These are phyloP conservation scores for Aspergillus baeticus DNA, from an alignment of 495 filamentous ascomycete species.

Conservation along the genomic window DNA sequence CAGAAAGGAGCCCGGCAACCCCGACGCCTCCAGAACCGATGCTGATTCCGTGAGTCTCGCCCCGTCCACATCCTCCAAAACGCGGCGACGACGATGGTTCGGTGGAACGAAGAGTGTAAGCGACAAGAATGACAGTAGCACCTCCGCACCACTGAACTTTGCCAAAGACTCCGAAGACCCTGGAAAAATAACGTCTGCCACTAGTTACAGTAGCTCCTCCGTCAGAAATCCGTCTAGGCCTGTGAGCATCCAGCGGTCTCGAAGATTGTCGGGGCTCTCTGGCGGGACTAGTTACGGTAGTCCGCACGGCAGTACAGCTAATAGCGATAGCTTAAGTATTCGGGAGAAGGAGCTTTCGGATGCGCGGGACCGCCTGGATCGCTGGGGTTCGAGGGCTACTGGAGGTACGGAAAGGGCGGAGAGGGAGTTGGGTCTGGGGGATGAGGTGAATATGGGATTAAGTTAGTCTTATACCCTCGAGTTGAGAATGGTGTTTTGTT, in stretches of 20 bases:
- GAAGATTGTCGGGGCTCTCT: slow-evolving; percentile 24
- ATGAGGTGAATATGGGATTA: slow-evolving; percentile 55
- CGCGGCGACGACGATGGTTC: slow-evolving; percentile 45
- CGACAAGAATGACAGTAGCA: slow-evolving; percentile 26
- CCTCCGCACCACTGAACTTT: slow-evolving; percentile 18
- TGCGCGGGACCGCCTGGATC: slow-evolving; percentile 46
- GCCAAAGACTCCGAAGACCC: slow-evolving; percentile 25
- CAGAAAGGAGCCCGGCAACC: slow-evolving; percentile 15
- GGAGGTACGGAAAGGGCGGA: slow-evolving; percentile 44
- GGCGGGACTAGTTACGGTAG: slow-evolving; percentile 26
- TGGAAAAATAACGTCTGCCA: slow-evolving; percentile 23
- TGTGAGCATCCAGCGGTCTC: slow-evolving; percentile 33
- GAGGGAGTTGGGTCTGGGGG: slow-evolving; percentile 47
- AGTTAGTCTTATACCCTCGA: slow-evolving; percentile 31
- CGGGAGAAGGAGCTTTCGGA: slow-evolving; percentile 52
- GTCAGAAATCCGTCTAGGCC: slow-evolving; percentile 30
- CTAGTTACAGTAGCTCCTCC: slow-evolving; percentile 19
- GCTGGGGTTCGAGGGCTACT: slow-evolving; percentile 38
- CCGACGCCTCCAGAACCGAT: slow-evolving; percentile 22
- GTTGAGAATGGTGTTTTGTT: neutral
- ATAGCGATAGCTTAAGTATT: slow-evolving; percentile 40
- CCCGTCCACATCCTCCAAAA: slow-evolving; percentile 32
- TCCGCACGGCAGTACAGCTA: slow-evolving; percentile 33
- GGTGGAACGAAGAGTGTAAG: slow-evolving; percentile 37
- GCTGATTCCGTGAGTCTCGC: slow-evolving; percentile 32